Conservation (phyloP, 1,284 basidiomycete species). For the Rhodotorula sp. region DNA sequence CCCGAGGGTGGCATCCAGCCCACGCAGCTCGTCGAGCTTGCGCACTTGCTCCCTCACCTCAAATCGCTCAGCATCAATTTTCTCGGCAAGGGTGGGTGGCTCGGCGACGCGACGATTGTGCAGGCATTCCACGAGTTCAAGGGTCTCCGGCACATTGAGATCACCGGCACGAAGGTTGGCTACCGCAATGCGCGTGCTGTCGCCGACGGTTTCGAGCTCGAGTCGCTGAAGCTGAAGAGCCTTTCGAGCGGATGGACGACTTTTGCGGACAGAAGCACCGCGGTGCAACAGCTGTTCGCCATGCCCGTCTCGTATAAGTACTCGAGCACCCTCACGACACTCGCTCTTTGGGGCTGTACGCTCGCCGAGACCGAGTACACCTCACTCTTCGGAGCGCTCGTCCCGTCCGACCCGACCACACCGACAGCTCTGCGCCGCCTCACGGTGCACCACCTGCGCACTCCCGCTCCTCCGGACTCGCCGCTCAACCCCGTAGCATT, state of each 20-base stretch:
- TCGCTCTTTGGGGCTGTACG: conserved; percentile 13
- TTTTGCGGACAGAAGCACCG: not conserved
- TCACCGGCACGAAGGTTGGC: not conserved
- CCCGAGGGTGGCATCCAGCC: not conserved
- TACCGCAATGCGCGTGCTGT: conserved; percentile 4
- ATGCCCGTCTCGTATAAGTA: too few relatives aligned
- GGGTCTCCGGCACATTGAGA: conserved; percentile 1
- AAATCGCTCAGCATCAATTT: not conserved
- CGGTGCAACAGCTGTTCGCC: too few relatives aligned
- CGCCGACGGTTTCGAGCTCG: not conserved
- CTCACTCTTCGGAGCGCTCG: not conserved
- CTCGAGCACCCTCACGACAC: not conserved
- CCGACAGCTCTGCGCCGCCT: conserved; percentile 4
- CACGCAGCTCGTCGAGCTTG: not conserved
- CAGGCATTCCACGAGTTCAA: not conserved
- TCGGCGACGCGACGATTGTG: not conserved
- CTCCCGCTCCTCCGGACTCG: not conserved
- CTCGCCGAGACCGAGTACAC: not conserved
- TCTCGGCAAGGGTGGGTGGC: not conserved
- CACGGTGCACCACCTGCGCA: not conserved
- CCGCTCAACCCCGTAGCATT: conserved; percentile 1
- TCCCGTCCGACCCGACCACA: not conserved
- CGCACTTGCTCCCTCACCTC: not conserved
- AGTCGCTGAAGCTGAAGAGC: conserved; percentile 1
- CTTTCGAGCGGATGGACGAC: conserved; percentile 5